Percentiles rank a stretch among this genome's conserved stretches.
These are phyloP conservation scores for Eucalyptus polyanthemos DNA, from an alignment of 345 rosid species.

Conservation along the genomic window DNA sequence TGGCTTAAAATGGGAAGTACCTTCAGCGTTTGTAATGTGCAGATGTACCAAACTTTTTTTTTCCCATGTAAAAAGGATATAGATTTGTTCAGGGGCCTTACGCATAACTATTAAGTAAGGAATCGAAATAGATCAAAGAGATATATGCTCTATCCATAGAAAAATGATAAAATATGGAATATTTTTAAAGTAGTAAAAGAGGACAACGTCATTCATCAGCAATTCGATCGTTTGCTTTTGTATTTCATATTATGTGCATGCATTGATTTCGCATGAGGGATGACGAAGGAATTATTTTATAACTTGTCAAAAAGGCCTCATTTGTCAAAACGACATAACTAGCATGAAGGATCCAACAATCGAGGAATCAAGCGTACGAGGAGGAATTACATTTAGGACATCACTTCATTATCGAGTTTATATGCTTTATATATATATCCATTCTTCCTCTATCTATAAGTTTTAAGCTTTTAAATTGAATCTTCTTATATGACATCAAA, in stretches of 20 bases:
- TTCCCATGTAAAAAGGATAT: not conserved
- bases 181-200: not conserved
- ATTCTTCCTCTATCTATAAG: not conserved
- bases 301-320: not conserved
- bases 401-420: no score
- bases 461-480: not conserved
- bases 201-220: not conserved
- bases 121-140: not conserved
- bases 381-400: not conserved
- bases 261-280: not conserved
- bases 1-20: not conserved
- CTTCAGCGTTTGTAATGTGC: not conserved
- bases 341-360: not conserved
- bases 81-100: not conserved
- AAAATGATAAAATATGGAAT: no score
- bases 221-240: not conserved
- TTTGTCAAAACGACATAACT: not conserved
- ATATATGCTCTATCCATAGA: not conserved
- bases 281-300: not conserved
- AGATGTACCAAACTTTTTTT: not conserved
- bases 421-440: no score
- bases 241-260: not conserved
- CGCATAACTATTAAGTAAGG: not conserved
- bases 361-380: not conserved
- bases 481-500: not conserved